phyloP scores from a whole-genome alignment of 148 eudicot species.

The Gaultheria prostrata region DNA sequence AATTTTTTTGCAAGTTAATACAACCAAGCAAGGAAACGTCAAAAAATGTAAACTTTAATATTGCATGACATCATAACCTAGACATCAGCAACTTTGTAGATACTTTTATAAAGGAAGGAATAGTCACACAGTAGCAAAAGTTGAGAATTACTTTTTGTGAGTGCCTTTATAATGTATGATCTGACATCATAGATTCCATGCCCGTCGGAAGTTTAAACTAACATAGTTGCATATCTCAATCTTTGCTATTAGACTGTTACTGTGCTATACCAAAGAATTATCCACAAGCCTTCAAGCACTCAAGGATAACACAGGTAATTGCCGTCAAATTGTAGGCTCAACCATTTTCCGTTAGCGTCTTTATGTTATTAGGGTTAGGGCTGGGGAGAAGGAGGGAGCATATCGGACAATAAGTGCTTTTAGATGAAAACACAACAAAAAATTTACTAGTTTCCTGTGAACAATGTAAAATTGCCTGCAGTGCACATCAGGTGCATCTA shows the following conservation, averaged over 20 bases:
- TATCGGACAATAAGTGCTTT: not conserved
- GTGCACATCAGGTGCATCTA: slow-evolving; percentile 1
- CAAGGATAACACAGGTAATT: not conserved
- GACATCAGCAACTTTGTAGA: not conserved
- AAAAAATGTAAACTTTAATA: not conserved
- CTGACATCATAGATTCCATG: not conserved
- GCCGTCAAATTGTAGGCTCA: not conserved
- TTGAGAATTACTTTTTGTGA: not conserved
- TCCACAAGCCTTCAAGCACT: not conserved
- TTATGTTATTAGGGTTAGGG: not conserved
- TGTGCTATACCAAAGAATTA: not conserved
- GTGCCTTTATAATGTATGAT: not conserved
- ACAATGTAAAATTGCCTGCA: not conserved
- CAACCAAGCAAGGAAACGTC: not conserved
- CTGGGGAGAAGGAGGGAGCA: not conserved
- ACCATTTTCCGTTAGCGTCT: not conserved
- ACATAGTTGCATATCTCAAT: not conserved
- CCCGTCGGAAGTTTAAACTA: not conserved
- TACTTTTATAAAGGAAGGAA: not conserved
- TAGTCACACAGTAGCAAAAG: not conserved
- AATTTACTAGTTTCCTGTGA: not conserved
- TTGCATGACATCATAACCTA: not conserved
- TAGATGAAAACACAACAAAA: not conserved
- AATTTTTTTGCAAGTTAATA: not conserved
- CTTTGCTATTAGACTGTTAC: not conserved